A percentile compares a stretch with the other conserved stretches of the same genome.
phyloP scores from a whole-genome alignment of 2,329 filamentous ascomycete species.

The Nannizziopsis arthrosporioides region DNA sequence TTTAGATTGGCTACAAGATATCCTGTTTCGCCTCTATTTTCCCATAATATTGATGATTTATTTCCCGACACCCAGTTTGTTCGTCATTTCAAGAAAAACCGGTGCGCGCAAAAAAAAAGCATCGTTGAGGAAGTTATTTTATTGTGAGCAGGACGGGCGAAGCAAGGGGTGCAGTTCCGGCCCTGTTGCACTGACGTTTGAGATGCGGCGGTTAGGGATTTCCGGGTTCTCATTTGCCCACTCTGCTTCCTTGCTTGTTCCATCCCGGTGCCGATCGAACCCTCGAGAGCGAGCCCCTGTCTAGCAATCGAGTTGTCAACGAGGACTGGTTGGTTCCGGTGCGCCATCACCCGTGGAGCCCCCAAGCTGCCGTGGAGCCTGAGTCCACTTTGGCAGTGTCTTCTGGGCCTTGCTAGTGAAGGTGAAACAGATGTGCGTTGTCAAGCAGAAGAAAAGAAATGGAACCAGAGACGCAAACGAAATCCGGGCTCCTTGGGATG shows the following conservation, averaged over 20 bases:
- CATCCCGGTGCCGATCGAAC: slow-evolving; percentile 6
- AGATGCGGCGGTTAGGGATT: slow-evolving; percentile 8
- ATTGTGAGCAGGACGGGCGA: background rate
- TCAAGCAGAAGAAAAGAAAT: no score
- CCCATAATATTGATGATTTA: no score
- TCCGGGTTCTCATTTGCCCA: background rate
- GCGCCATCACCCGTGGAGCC: background rate
- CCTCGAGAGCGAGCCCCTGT: background rate
- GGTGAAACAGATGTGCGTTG: no score
- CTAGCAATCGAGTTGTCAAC: background rate
- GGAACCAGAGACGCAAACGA: no score
- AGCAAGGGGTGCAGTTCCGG: background rate
- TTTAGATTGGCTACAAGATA: no score
- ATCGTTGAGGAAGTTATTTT: background rate
- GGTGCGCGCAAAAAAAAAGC: no score
- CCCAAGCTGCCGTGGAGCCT: background rate
- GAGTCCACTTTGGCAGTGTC: no score
- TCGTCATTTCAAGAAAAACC: no score
- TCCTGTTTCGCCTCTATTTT: background rate
- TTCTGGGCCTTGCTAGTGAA: no score
- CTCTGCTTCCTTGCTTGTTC: background rate
- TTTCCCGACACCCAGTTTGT: no score
- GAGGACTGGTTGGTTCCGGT: slow-evolving; percentile 1
- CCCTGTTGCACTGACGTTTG: slow-evolving; percentile 11
- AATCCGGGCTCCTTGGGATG: no score